phyloP scores from a whole-genome alignment of 495 filamentous ascomycete species.

The Penicillium lagena region DNA sequence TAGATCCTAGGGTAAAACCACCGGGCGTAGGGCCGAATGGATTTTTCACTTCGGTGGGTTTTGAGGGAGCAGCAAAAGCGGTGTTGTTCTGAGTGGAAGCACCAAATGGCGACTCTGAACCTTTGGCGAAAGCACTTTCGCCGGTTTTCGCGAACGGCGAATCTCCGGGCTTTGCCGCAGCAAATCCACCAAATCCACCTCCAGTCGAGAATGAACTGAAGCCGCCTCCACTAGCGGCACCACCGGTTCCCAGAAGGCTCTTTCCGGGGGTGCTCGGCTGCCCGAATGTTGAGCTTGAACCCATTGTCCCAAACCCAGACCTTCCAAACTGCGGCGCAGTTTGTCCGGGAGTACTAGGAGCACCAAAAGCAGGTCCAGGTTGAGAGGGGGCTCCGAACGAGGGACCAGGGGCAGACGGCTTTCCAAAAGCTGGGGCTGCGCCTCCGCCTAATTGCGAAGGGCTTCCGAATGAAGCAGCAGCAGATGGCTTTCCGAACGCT shows the following conservation, averaged over 20 bases:
- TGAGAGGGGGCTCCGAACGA: slow-evolving; percentile 29
- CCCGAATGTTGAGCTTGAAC: slow-evolving; percentile 32
- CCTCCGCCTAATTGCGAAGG: slow-evolving; percentile 18
- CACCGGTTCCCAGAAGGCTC: slow-evolving; percentile 18
- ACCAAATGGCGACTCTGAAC: slow-evolving; percentile 19
- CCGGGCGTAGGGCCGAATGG: slow-evolving; percentile 46
- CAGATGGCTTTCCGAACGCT: slow-evolving; percentile 28
- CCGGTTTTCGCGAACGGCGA: slow-evolving; percentile 22
- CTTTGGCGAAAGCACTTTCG: slow-evolving; percentile 8
- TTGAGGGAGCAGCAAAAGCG: slow-evolving; percentile 27
- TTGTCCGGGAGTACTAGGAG: slow-evolving; percentile 20
- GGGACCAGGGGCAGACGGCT: slow-evolving; percentile 31
- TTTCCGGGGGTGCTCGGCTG: slow-evolving; percentile 27
- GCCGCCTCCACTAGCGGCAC: slow-evolving; percentile 24
- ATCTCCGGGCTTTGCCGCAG: slow-evolving; percentile 20
- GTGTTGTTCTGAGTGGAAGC: slow-evolving; percentile 19
- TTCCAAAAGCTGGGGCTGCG: slow-evolving; percentile 41
- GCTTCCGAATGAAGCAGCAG: slow-evolving; percentile 16
- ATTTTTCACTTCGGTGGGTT: slow-evolving; percentile 25
- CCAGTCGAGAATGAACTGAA: slow-evolving; percentile 29
- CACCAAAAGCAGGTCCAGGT: slow-evolving; percentile 20
- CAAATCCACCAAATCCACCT: slow-evolving; percentile 29
- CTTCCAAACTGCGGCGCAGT: slow-evolving; percentile 22
- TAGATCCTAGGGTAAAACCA: slow-evolving; percentile 68
- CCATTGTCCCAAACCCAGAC: slow-evolving; percentile 43